Evolutionary conservation across 345 rosid species (phyloP), one percentile per base, ranked within the genome.

Genomic region (Citrus inodora): DNA sequence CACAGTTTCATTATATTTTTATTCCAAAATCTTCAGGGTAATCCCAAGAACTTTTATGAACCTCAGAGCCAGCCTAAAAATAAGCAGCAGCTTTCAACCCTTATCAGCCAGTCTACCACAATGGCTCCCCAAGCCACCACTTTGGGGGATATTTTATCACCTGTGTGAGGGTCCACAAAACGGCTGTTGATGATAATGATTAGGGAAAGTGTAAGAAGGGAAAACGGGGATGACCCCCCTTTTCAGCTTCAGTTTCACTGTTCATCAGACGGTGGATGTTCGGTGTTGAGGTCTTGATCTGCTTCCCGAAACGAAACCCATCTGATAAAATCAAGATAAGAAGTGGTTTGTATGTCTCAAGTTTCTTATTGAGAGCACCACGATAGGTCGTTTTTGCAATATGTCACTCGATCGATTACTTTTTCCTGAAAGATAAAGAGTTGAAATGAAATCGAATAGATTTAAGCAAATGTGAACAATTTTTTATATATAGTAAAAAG

Each of bases 1-100:
- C 69, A 91, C 95, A 4, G 93, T 90, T 2, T 83, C 87, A 80
- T 93, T 89, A 75, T 95, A 92, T 40, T 19, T 19, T 6, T 86
- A 80, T 85, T 71, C 98, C 90, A 2, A 81, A 84, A 3, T 71
- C 78, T 61, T 79, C 53, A 59, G 97, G 97, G 75, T 98, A 93
- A 67, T 83, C 58, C 99, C 98, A 95, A 56, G 92, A 86, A 19
- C 98, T 96, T 66, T 93, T 93, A 65, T 89, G 90, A 68, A 93
- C 99, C 90, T 93, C 98, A 76, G 97, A 90, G 37, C 98, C 99
- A 70, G 99, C 97, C 98, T 97, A 95, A 73, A 95, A 93, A 81
- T 84, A 93, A 67, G 98, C 89, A 38, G 98, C 90, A 24, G 99
- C 99, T 62, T 82, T 89, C 7, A 89, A 78, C 1, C 97, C 97